phyloP scores from a whole-genome alignment of 2,329 filamentous ascomycete species.

The Fusarium tuaranense region DNA sequence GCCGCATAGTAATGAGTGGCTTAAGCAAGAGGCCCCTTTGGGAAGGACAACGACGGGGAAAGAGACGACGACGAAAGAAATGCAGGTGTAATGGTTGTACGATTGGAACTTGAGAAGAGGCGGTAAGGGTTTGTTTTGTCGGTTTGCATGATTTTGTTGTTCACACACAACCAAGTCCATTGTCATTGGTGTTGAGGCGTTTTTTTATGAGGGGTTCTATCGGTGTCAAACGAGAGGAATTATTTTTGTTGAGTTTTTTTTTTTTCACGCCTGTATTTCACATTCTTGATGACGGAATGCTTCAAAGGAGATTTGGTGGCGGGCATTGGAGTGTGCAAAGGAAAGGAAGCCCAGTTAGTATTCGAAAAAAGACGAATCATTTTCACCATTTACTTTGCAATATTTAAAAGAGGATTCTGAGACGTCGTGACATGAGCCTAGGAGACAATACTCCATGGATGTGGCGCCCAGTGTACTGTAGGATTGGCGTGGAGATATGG shows the following conservation, averaged over 20 bases:
- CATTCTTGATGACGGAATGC: constrained; percentile 14
- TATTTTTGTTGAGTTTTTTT: not conserved
- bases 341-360: not conserved
- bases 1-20: constrained; percentile 6
- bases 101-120: constrained; percentile 20
- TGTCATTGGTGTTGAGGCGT: constrained; percentile 19
- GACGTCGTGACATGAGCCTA: not conserved
- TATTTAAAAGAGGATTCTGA: not conserved
- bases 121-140: constrained; percentile 15
- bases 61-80: constrained; percentile 4
- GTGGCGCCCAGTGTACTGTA: not conserved
- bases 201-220: constrained; percentile 8
- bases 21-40: constrained; percentile 16
- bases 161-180: constrained; percentile 21
- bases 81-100: constrained; percentile 36
- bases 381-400: not conserved
- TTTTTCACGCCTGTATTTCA: constrained; percentile 5
- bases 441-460: not conserved
- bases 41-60: constrained; percentile 13
- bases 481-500: not conserved
- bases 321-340: constrained; percentile 19
- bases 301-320: constrained; percentile 4
- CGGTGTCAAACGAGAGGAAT: constrained; percentile 7
- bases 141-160: constrained; percentile 31
- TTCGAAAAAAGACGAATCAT: constrained; percentile 10